Evolutionary conservation across 805 yeast species (phyloP).

Genomic region (Candida pseudoglaebosa): DNA sequence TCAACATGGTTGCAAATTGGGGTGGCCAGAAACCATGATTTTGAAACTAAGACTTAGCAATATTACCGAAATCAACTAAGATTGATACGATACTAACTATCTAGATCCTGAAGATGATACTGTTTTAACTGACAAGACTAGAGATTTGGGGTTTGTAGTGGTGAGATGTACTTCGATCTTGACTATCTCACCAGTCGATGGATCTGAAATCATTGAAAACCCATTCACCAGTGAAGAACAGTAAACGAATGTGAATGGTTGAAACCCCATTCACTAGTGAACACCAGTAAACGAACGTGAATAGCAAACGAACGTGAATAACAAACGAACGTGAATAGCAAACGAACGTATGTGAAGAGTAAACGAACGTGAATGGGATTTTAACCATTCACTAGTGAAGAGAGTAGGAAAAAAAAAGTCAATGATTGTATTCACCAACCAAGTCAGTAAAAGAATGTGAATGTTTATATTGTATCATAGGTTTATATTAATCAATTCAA

Average conservation of each 20-base stretch:
- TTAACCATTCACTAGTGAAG: too few relatives aligned
- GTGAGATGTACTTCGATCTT: conserved; percentile 81
- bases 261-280: too few relatives aligned
- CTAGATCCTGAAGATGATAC: conserved; percentile 61
- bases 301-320: too few relatives aligned
- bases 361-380: too few relatives aligned
- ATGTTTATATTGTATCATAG: conserved; percentile 1
- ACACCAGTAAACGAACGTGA: too few relatives aligned
- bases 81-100: conserved; percentile 17
- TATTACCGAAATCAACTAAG: background rate
- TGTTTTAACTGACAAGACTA: conserved; percentile 50
- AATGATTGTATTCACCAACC: too few relatives aligned
- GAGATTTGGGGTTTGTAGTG: conserved; percentile 73
- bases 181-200: conserved; percentile 70
- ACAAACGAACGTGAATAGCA: too few relatives aligned
- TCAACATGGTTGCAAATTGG: too few relatives aligned
- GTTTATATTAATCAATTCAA: background rate
- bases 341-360: too few relatives aligned
- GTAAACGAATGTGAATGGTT: too few relatives aligned
- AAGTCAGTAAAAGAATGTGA: background rate
- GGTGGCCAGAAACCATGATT: background rate
- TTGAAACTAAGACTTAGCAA: conserved; percentile 2
- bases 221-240: conserved; percentile 46
- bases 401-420: too few relatives aligned
- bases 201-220: conserved; percentile 65